Base-by-base conservation (phyloP, 495 filamentous ascomycete species). In the Hamigera avellanea region DNA sequence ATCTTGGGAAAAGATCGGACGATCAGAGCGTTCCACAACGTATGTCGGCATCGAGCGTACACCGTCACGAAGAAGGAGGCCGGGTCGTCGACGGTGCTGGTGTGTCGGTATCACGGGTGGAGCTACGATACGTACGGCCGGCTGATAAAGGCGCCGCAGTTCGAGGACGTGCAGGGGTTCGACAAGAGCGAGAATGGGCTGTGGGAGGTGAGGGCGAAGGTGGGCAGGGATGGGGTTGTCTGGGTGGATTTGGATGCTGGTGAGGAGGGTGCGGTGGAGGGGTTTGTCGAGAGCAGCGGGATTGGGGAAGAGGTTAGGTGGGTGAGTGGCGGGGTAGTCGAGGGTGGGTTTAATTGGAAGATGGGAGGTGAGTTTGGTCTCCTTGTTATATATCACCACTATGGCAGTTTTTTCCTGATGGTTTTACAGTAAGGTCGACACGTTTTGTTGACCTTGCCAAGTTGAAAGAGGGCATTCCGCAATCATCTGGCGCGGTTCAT, bases 31-130 rank as follows among this genome's bases (percentile, higher is more conserved):
- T 76, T 78, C 43, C 69, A 76, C 48, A 76, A 76, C 41, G 67
- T 75, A 1, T 78, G 73, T 43, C 57, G 73, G 3, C 73, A 78
- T 44, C 60, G 72, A 15, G 72, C 73, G 25, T 76, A 70, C 48
- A 67, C 70, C 1, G 60, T 78, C 19, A 65, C 70, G 12, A 57
- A 54, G n/a, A 68, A 65, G 23, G 59, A 70, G 23, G 48, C 48
- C 3, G 75, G 75, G 2, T 59, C 53, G 19, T 62, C 69, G 13
- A 61, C 57, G 7, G 63, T 76, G 6, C 58, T 78, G 9, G 53
- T 62, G 1, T 80, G 74, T 50, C 59, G 67, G 29, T 80, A 78
- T 42, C 76, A 80, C 49, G 74, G 75, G 16, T 80, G 76, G 75
- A 70, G 66, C 26, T 78, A 78, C 41, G 66, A 72, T 36, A 61